phyloP scores from a whole-genome alignment of 768 basidiomycete species.

The Tephrocybe sp. region DNA sequence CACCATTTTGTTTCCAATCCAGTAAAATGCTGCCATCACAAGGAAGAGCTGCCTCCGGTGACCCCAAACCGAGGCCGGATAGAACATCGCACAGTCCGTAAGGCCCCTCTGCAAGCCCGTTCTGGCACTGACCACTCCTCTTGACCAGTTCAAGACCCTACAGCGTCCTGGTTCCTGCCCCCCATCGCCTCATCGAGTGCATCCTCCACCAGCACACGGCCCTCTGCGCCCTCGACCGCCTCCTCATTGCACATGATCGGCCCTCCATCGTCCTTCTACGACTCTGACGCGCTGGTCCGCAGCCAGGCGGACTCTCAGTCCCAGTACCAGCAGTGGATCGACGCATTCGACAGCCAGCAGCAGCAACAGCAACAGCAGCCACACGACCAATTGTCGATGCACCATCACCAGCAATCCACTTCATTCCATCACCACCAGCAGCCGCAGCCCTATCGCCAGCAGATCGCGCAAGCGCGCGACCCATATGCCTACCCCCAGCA shows the following conservation, averaged over 20 bases:
- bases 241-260: conserved; percentile 49
- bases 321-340: conserved; percentile 45
- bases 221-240: conserved; percentile 17
- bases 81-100: conserved; percentile 23
- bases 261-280: conserved; percentile 53
- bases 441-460: conserved; percentile 20
- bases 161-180: conserved; percentile 13
- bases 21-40: conserved; percentile 32
- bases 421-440: conserved; percentile 18
- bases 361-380: conserved; percentile 26
- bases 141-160: conserved; percentile 6
- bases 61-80: conserved; percentile 24
- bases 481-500: conserved; percentile 28
- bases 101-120: conserved; percentile 8
- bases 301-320: conserved; percentile 24
- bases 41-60: conserved; percentile 31
- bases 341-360: conserved; percentile 25
- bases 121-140: conserved; percentile 6
- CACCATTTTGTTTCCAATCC: conserved; percentile 16
- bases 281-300: conserved; percentile 37
- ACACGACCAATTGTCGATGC: no score
- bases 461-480: conserved; percentile 20
- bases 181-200: conserved; percentile 18
- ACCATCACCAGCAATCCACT: conserved; percentile 18
- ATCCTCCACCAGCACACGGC: conserved; percentile 11